Percentiles rank a stretch among this genome's conserved stretches.
Conservation (phyloP, 306 rosid genomes). For the Sicyos baderoa region DNA sequence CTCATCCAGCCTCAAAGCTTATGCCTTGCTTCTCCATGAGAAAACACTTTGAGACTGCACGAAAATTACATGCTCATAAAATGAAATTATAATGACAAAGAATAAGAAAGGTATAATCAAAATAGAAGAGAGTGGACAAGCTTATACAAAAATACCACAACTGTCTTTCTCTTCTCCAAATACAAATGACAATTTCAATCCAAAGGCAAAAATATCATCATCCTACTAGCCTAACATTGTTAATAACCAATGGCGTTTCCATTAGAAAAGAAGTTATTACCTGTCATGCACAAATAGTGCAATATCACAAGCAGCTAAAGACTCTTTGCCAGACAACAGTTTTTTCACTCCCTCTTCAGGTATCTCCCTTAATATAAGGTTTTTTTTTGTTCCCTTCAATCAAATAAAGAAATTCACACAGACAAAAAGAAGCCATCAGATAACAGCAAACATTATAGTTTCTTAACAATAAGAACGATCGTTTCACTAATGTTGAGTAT, state of each 20-base stretch:
- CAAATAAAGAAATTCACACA: constrained; percentile 2
- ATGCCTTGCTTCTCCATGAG: too few species aligned
- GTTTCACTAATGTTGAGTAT: background rate
- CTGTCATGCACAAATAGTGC: constrained; percentile 91
- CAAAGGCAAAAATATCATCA: background rate
- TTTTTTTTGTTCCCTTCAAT: constrained; percentile 61
- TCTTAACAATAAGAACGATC: background rate
- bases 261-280: constrained; percentile 30
- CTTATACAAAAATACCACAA: background rate
- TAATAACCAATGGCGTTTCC: background rate
- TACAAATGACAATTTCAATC: background rate
- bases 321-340: constrained; percentile 64
- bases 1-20: too few species aligned
- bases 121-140: background rate
- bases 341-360: constrained; percentile 69
- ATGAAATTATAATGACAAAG: background rate
- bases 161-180: background rate
- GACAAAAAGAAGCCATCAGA: background rate
- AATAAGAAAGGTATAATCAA: background rate
- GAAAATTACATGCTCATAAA: background rate
- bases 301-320: constrained; percentile 86
- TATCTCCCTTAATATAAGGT: constrained; percentile 72
- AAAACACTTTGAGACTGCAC: background rate
- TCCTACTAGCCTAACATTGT: background rate
- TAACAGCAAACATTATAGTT: background rate